Evolutionary conservation across 2,329 filamentous ascomycete species (phyloP).

Genomic region (Knoxdaviesia proteae): DNA sequence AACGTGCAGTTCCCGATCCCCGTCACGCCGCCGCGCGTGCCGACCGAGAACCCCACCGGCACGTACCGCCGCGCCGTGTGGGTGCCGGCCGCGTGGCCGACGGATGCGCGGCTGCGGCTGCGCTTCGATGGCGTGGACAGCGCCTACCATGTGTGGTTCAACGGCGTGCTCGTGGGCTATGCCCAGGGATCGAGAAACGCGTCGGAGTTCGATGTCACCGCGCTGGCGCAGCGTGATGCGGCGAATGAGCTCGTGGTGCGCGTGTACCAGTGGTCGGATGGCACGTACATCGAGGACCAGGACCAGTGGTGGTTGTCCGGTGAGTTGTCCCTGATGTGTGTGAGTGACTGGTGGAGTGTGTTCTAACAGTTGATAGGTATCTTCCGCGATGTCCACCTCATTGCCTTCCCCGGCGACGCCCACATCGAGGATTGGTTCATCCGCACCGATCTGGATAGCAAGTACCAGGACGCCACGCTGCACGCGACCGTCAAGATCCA

Average conservation of each 20-base stretch:
- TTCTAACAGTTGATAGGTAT: conserved; percentile 20
- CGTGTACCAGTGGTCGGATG: conserved; percentile 54
- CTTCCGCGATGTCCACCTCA: conserved; percentile 43
- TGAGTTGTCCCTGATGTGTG: conserved; percentile 9
- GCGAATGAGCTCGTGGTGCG: conserved; percentile 37
- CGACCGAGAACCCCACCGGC: conserved; percentile 42
- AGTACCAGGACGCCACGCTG: conserved; percentile 19
- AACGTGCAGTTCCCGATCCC: conserved; percentile 47
- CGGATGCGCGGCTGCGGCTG: conserved; percentile 30
- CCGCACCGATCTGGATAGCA: conserved; percentile 26
- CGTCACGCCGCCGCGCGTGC: conserved; percentile 40
- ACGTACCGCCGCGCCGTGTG: conserved; percentile 22
- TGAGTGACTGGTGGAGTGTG: background rate
- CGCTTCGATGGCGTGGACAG: conserved; percentile 55
- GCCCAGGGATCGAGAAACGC: conserved; percentile 48
- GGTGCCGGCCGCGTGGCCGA: conserved; percentile 25
- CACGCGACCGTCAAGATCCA: conserved; percentile 19
- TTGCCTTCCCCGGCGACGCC: conserved; percentile 28
- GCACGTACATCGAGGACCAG: conserved; percentile 48
- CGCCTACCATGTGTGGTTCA: conserved; percentile 49
- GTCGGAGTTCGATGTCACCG: conserved; percentile 46
- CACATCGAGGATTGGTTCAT: conserved; percentile 38
- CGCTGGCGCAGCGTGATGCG: conserved; percentile 16
- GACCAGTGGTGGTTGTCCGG: conserved; percentile 49
- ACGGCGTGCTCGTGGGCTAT: conserved; percentile 42